Evolutionary conservation across 345 rosid species (phyloP), one percentile per base, ranked within the genome.

Genomic region (Corchorus capsularis): DNA sequence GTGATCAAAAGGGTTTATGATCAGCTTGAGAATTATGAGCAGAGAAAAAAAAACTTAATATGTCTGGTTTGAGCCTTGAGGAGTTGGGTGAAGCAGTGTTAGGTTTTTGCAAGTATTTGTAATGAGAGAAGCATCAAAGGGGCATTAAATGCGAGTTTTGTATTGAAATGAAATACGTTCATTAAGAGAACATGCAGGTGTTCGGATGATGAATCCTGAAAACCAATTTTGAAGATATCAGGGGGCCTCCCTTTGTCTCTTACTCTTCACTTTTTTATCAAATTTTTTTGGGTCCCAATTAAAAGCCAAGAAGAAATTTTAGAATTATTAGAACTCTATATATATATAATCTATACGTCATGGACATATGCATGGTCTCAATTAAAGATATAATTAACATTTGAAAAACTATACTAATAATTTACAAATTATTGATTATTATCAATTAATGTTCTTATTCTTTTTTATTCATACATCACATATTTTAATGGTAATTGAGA

Each of bases 171-270:
- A 71, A 69, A 68, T 56, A 75, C 63, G 77, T 79, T 69, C 71
- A 78, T 78, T 11, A 84, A 72, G 85, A 85, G 92, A 89, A 89
- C 90, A 83, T 89, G 93, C 85, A 49, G 73, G 64, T 89, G 93
- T 84, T 87, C 66, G 79, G 79, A 81, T 65, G 73, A 71, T 78
- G 80, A 75, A 79, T 80, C 83, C 68, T 75, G 75, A 77, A 71
- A 80, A 79, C 84, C 52, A 86, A 77, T n/a, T 68, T 75, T 77
- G 71, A 70, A 79, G 85, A 81, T 80, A 78, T 77, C 68, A 45
- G 60, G 53, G 87, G 87, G 80, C 81, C 85, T 75, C 66, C 79
- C 69, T 35, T 72, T 83, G 79, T 84, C 77, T 75, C 84, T 13
- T 62, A 32, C 35, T 72, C 39, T 50, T 52, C 13, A 22, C 46